These are phyloP conservation scores for Boletus huronensis DNA, from an alignment of 768 basidiomycete species.

Conservation along the genomic window DNA sequence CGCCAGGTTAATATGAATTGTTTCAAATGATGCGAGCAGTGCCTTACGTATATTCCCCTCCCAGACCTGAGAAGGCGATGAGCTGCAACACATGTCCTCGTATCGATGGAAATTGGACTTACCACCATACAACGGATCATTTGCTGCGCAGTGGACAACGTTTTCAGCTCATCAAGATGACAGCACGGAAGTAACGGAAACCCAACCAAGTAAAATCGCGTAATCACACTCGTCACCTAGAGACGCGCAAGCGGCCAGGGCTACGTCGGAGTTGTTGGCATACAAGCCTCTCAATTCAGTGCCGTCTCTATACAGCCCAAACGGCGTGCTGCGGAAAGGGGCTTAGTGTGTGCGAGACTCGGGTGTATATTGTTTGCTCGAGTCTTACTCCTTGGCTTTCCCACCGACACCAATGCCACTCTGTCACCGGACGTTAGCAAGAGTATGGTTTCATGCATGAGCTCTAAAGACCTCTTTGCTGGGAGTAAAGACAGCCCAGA, in stretches of 20 bases:
- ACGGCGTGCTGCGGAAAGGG: constrained; percentile 52
- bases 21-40: neutral
- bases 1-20: neutral
- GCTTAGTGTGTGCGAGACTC: neutral
- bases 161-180: constrained; percentile 4
- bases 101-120: constrained; percentile 13
- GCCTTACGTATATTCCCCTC: constrained; percentile 74
- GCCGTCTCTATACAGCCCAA: constrained; percentile 73
- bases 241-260: constrained; percentile 62
- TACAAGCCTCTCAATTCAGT: constrained; percentile 75
- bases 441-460: constrained; percentile 19
- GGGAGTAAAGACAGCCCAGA: constrained; percentile 77
- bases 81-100: neutral
- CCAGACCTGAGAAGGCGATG: constrained; percentile 47
- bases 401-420: constrained; percentile 71
- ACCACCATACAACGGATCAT: constrained; percentile 81
- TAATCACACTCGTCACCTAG: constrained; percentile 67
- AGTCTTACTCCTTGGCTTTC: constrained; percentile 60
- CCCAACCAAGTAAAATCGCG: constrained; percentile 66
- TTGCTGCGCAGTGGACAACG: constrained; percentile 41
- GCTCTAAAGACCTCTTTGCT: constrained; percentile 57
- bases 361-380: neutral
- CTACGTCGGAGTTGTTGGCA: constrained; percentile 63
- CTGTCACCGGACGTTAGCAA: constrained; percentile 28
- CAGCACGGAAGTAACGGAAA: constrained; percentile 4